Conservation (phyloP, 805 yeast genomes). For the Clavispora fructus region DNA sequence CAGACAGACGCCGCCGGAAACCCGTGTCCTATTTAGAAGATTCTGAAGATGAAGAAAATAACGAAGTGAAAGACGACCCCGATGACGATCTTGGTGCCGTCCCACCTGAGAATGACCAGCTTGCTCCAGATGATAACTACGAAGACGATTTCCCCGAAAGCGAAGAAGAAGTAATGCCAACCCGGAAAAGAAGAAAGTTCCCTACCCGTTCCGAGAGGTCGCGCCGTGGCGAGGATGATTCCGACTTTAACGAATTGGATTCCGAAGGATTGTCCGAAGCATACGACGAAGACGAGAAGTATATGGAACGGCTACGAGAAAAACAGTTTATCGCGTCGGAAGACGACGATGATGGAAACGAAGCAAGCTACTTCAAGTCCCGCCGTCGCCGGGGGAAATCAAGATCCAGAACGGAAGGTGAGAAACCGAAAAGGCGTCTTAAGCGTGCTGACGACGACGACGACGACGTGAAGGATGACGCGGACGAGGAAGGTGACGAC, state of each 20-base stretch:
- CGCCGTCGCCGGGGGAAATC: constrained; percentile 14
- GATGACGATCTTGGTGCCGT: constrained; percentile 3
- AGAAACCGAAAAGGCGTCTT: constrained; percentile 13
- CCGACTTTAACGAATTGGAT: constrained; percentile 14
- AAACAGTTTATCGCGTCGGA: constrained; percentile 34
- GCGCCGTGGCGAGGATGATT: constrained; percentile 12
- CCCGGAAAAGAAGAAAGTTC: constrained; percentile 9
- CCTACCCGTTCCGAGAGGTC: constrained; percentile 1
- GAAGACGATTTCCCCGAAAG: constrained; percentile 9
- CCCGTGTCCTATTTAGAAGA: constrained; percentile 11
- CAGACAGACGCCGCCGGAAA: constrained; percentile 7
- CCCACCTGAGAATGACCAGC: constrained; percentile 6
- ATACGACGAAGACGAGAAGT: constrained; percentile 15
- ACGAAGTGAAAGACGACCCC: not conserved
- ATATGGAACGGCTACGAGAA: constrained; percentile 26
- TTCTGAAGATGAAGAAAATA: constrained; percentile 5
- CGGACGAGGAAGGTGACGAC: constrained; percentile 27
- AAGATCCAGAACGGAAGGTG: constrained; percentile 20
- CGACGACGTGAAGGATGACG: constrained; percentile 9
- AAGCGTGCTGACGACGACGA: constrained; percentile 16
- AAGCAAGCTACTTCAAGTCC: constrained; percentile 16
- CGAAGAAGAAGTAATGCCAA: constrained; percentile 8
- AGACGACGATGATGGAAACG: constrained; percentile 25
- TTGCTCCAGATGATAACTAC: constrained; percentile 9
- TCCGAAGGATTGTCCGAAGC: constrained; percentile 9